A percentile compares a stretch with the other conserved stretches of the same genome.
phyloP scores from a whole-genome alignment of 768 basidiomycete genomes.

The Lactifluus subvellereus region DNA sequence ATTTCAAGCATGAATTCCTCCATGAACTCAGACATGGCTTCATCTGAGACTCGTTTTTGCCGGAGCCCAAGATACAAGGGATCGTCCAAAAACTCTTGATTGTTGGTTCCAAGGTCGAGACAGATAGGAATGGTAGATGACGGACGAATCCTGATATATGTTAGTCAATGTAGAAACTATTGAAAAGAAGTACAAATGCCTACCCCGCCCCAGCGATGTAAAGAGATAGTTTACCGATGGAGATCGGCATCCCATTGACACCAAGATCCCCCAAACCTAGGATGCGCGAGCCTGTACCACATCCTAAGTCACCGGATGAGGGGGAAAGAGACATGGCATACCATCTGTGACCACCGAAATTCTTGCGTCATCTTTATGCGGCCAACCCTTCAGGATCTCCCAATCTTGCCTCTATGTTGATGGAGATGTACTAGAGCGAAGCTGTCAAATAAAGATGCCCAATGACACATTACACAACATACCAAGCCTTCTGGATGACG shows the following conservation, averaged over 20 bases:
- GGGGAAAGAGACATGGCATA: constrained; percentile 26
- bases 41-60: constrained; percentile 56
- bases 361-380: constrained; percentile 64
- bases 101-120: constrained; percentile 89
- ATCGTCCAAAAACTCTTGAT: constrained; percentile 69
- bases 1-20: constrained; percentile 91
- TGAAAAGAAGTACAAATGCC: constrained; percentile 22
- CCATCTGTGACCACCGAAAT: constrained; percentile 94
- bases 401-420: constrained; percentile 77
- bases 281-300: constrained; percentile 69
- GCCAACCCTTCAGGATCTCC: constrained; percentile 68
- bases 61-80: constrained; percentile 86
- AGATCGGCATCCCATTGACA: constrained; percentile 81
- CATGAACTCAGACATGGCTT: constrained; percentile 76
- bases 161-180: not conserved
- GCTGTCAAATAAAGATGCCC: not conserved
- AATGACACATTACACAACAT: not conserved
- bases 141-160: constrained; percentile 56
- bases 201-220: constrained; percentile 90
- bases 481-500: constrained; percentile 70
- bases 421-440: constrained; percentile 57
- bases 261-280: constrained; percentile 84
- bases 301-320: not conserved
- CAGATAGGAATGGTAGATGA: constrained; percentile 76
- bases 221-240: constrained; percentile 87